These are phyloP conservation scores for Solanum microdontum DNA, from an alignment of 257 asterid genomes.

Conservation along the genomic window DNA sequence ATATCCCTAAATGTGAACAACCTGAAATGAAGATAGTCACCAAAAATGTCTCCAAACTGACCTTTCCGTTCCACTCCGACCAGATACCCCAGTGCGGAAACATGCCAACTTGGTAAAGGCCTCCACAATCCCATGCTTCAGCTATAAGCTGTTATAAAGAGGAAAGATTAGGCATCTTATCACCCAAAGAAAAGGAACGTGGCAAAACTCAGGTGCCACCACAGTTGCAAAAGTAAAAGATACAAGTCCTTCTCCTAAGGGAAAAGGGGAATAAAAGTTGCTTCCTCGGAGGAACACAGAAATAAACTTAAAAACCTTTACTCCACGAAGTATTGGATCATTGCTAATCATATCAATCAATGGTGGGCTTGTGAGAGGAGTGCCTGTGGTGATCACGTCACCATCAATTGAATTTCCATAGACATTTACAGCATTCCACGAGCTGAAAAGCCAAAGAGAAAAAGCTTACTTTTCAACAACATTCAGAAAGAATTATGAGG, in stretches of 20 bases:
- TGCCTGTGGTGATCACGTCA: constrained; percentile 63
- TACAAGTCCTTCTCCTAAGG: background rate
- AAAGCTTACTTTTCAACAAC: background rate
- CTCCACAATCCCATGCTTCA: constrained; percentile 99
- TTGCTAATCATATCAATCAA: constrained; percentile 87
- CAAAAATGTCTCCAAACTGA: constrained; percentile 12
- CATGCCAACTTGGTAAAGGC: constrained; percentile 92
- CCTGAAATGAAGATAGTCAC: background rate
- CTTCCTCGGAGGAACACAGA: background rate
- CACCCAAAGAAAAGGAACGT: background rate
- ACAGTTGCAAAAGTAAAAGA: background rate
- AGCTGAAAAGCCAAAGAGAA: constrained; percentile 32
- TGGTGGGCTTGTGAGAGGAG: constrained; percentile 86
- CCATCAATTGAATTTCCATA: constrained; percentile 63
- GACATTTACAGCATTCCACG: constrained; percentile 76
- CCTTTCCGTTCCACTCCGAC: constrained; percentile 99
- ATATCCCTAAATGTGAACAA: background rate
- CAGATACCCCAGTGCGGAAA: constrained; percentile 97
- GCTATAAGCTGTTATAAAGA: constrained; percentile 67
- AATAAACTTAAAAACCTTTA: constrained; percentile 41
- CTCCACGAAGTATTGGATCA: constrained; percentile 84
- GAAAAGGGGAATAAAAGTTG: background rate
- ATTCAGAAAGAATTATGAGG: background rate
- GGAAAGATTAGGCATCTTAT: background rate
- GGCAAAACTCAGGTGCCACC: background rate